Evolutionary conservation across 73 alveolate genomes (phyloP).

Genomic region (Effrenium voratum): DNA sequence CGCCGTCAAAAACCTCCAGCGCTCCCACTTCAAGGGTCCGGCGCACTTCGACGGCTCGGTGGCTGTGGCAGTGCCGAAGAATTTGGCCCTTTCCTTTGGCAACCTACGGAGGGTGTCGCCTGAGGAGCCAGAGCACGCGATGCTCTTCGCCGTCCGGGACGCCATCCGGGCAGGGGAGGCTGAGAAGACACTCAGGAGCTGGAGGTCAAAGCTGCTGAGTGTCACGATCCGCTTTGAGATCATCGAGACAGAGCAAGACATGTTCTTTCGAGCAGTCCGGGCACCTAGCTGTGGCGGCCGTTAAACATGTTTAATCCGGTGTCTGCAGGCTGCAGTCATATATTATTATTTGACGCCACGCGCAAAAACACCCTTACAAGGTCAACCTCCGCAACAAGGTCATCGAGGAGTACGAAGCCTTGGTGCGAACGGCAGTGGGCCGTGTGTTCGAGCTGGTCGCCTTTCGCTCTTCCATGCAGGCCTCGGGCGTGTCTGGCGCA

Average conservation of each 20-base stretch:
- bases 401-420: not conserved
- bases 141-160: not conserved
- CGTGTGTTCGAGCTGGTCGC: not conserved
- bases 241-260: not conserved
- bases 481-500: not conserved
- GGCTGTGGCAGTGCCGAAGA: not conserved
- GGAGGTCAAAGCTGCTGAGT: not conserved
- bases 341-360: too few relatives aligned
- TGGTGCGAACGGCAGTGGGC: not conserved
- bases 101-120: not conserved
- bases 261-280: not conserved
- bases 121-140: not conserved
- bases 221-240: not conserved
- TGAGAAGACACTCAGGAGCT: not conserved
- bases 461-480: not conserved
- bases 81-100: not conserved
- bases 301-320: too few relatives aligned
- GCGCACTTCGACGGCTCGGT: not conserved
- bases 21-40: not conserved
- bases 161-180: not conserved
- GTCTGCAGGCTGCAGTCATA: too few relatives aligned
- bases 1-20: not conserved
- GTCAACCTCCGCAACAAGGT: not conserved
- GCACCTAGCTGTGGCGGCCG: too few relatives aligned
- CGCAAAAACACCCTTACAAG: too few relatives aligned